Percentiles rank a stretch among this genome's conserved stretches.
These are phyloP conservation scores for Kwoniella heveanensis DNA, from an alignment of 768 basidiomycete genomes.

Conservation along the genomic window DNA sequence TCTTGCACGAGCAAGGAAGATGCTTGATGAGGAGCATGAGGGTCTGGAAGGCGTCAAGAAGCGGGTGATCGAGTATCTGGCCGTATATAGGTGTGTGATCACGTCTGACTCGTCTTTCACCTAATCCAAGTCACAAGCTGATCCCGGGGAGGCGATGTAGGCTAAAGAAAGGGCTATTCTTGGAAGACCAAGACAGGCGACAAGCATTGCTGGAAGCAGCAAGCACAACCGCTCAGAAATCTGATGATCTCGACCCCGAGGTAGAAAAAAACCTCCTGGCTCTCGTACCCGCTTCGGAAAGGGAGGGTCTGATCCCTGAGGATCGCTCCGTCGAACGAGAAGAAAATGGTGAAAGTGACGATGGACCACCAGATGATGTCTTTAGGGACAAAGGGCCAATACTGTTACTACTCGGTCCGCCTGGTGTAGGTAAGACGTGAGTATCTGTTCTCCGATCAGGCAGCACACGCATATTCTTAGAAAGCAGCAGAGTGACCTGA, in stretches of 20 bases:
- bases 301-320: conserved; percentile 13
- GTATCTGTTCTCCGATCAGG: no score
- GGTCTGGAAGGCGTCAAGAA: conserved; percentile 92
- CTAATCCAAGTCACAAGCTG: no score
- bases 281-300: conserved; percentile 33
- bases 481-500: no score
- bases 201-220: not conserved
- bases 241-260: conserved; percentile 21
- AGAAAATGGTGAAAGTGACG: conserved; percentile 7
- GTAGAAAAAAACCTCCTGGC: conserved; percentile 66
- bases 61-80: conserved; percentile 85
- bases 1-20: conserved; percentile 66
- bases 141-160: conserved; percentile 11
- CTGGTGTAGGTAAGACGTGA: conserved; percentile 61
- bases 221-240: not conserved
- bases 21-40: conserved; percentile 87
- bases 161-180: conserved; percentile 54
- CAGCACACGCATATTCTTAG: no score
- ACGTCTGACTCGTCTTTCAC: no score
- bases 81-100: conserved; percentile 65
- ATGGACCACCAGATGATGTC: conserved; percentile 32
- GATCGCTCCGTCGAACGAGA: not conserved
- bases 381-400: conserved; percentile 58
- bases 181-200: conserved; percentile 27
- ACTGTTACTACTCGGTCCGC: conserved; percentile 74